Conservation (phyloP, 2,329 filamentous ascomycete species). For the Paradendryphiella salina region DNA sequence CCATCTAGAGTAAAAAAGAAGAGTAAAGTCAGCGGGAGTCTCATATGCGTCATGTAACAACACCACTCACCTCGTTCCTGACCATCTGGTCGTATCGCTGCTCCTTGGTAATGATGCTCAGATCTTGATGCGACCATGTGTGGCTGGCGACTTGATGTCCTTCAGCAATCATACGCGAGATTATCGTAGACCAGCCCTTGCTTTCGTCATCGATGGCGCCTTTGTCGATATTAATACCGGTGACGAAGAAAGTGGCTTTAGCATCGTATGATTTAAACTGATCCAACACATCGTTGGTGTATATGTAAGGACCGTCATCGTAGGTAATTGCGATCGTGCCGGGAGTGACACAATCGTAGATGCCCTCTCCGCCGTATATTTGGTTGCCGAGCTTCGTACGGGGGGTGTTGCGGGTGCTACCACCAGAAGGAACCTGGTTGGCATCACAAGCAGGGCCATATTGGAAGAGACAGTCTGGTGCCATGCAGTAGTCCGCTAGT, state of each 20-base stretch:
- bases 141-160: slow-evolving; percentile 65
- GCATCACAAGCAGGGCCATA: slow-evolving; percentile 64
- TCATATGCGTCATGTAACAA: neutral
- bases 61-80: slow-evolving; percentile 49
- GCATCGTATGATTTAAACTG: slow-evolving; percentile 60
- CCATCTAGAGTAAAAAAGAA: slow-evolving; percentile 43
- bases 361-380: slow-evolving; percentile 60
- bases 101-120: slow-evolving; percentile 49
- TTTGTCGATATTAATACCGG: slow-evolving; percentile 60
- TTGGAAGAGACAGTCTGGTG: slow-evolving; percentile 63
- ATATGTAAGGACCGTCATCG: slow-evolving; percentile 66
- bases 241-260: slow-evolving; percentile 70
- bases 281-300: slow-evolving; percentile 64
- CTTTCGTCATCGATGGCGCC: slow-evolving; percentile 57
- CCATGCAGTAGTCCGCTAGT: slow-evolving; percentile 56
- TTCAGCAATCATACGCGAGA: slow-evolving; percentile 57
- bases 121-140: slow-evolving; percentile 59
- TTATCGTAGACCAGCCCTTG: slow-evolving; percentile 52
- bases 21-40: neutral
- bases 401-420: slow-evolving; percentile 56
- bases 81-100: slow-evolving; percentile 55
- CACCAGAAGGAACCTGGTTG: slow-evolving; percentile 58
- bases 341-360: slow-evolving; percentile 56
- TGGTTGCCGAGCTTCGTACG: slow-evolving; percentile 59
- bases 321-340: slow-evolving; percentile 68